A percentile compares a stretch with the other conserved stretches of the same genome.
phyloP scores from a whole-genome alignment of 495 filamentous ascomycete genomes.

The Daldinia bambusicola region DNA sequence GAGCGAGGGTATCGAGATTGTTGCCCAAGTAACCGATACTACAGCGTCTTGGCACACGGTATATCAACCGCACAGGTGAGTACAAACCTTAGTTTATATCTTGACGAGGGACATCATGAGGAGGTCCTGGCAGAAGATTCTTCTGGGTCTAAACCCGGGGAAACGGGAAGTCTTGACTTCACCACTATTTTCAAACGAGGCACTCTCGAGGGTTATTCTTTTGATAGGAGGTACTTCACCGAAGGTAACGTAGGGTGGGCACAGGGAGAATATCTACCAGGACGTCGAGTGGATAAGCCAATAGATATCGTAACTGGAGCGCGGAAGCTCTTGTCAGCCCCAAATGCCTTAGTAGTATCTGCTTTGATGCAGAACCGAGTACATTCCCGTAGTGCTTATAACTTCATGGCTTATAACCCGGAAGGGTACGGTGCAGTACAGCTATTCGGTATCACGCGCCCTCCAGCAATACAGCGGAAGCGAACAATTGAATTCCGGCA shows the following conservation, averaged over 20 bases:
- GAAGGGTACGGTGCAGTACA: neutral
- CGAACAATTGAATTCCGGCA: conserved; percentile 40
- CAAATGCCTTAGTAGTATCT: neutral
- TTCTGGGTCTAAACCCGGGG: neutral
- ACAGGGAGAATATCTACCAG: neutral
- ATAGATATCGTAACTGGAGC: neutral
- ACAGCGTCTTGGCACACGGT: conserved; percentile 24
- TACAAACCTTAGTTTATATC: neutral
- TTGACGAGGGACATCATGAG: neutral
- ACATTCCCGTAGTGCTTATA: conserved; percentile 11
- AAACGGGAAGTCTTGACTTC: neutral
- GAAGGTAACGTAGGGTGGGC: neutral
- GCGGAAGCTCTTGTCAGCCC: neutral
- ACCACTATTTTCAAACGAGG: conserved; percentile 29
- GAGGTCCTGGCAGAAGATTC: neutral
- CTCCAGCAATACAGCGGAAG: neutral
- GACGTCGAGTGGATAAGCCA: neutral
- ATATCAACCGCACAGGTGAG: neutral
- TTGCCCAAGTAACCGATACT: conserved; percentile 26
- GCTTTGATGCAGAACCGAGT: neutral
- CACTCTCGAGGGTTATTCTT: conserved; percentile 20
- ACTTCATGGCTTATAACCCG: conserved; percentile 15
- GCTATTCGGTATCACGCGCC: neutral
- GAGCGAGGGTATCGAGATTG: neutral
- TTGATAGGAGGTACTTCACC: conserved; percentile 2